Evolutionary conservation across 2,329 filamentous ascomycete genomes (phyloP).

Genomic region (Paramyrothecium roridum): DNA sequence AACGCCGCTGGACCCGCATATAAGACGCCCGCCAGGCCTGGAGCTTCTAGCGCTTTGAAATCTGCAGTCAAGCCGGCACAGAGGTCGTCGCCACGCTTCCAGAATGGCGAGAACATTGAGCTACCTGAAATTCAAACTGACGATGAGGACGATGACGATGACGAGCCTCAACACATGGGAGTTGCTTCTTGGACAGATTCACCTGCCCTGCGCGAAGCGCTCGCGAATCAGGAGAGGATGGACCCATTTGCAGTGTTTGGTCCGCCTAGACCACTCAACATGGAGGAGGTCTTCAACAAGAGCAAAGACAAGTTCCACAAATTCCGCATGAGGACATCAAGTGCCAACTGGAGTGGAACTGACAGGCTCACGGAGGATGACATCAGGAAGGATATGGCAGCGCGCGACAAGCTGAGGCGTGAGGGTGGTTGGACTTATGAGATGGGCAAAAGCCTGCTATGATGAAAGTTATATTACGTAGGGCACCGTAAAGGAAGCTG

Average conservation of each 20-base stretch:
- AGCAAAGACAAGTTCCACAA: constrained; percentile 82
- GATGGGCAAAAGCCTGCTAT: constrained; percentile 45
- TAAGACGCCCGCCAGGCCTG: constrained; percentile 67
- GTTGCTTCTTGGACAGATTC: constrained; percentile 87
- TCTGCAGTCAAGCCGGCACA: constrained; percentile 58
- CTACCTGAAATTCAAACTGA: constrained; percentile 95
- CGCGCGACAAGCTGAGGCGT: constrained; percentile 72
- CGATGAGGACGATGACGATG: constrained; percentile 80
- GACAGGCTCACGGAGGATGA: constrained; percentile 87
- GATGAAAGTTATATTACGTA: neutral
- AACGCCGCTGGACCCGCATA: constrained; percentile 53
- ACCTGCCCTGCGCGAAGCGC: constrained; percentile 71
- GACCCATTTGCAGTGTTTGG: constrained; percentile 88
- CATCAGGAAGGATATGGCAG: constrained; percentile 74
- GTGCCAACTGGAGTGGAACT: constrained; percentile 85
- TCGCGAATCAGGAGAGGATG: constrained; percentile 78
- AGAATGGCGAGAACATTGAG: constrained; percentile 85
- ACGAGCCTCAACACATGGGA: constrained; percentile 46
- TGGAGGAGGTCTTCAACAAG: constrained; percentile 95
- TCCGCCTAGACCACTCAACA: constrained; percentile 79
- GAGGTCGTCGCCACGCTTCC: constrained; percentile 78
- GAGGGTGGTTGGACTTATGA: constrained; percentile 85
- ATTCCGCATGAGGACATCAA: constrained; percentile 87
- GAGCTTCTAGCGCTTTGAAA: constrained; percentile 39
- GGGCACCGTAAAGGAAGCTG: neutral